Percentiles rank a stretch among this genome's conserved stretches.
These are phyloP conservation scores for Ormosia semicastrata DNA, from an alignment of 306 rosid genomes.

Conservation along the genomic window DNA sequence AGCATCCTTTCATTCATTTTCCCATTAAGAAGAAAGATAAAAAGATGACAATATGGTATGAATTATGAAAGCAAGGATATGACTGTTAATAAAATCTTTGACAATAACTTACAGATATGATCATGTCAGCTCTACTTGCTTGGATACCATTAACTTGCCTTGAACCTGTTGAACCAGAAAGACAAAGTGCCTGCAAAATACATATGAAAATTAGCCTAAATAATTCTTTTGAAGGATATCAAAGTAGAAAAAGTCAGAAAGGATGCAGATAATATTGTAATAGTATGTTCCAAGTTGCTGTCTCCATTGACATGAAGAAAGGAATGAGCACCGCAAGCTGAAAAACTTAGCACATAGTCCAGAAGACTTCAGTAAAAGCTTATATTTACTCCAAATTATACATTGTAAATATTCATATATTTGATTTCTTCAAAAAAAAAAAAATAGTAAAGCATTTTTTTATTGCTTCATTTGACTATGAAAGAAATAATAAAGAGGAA, in stretches of 20 bases:
- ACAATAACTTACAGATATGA: slow-evolving; percentile 64
- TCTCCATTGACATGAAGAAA: neutral
- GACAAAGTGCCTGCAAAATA: slow-evolving; percentile 71
- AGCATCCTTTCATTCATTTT: slow-evolving; percentile 1
- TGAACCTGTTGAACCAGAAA: slow-evolving; percentile 51
- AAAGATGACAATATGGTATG: neutral
- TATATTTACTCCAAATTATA: neutral
- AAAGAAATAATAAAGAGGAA: neutral
- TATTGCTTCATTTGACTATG: neutral
- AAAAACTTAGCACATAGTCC: neutral
- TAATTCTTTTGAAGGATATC: neutral
- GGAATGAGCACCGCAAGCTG: neutral
- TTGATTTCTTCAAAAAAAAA: neutral
- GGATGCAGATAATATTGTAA: neutral
- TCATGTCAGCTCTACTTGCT: slow-evolving; percentile 81
- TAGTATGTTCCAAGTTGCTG: neutral
- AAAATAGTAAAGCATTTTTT: neutral
- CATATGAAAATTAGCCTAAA: slow-evolving; percentile 5
- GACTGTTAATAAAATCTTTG: neutral
- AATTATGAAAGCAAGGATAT: neutral
- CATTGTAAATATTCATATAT: neutral
- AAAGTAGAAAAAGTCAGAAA: neutral
- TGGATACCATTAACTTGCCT: slow-evolving; percentile 84
- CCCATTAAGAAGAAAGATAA: neutral
- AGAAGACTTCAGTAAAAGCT: neutral